Base-by-base conservation (phyloP, 441 rosid genomes). In the Kokia cookei region DNA sequence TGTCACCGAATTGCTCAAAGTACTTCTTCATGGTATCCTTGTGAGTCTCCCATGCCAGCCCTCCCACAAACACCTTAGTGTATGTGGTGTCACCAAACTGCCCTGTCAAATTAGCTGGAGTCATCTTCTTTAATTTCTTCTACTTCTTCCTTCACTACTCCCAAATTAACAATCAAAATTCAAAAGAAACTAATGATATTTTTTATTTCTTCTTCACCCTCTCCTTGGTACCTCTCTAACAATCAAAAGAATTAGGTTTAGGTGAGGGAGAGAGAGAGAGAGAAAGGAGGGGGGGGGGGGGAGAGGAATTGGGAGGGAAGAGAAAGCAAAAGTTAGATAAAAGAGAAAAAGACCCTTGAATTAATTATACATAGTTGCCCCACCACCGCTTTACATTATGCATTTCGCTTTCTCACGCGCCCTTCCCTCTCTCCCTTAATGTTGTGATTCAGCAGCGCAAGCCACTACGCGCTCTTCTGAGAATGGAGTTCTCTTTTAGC, bases 81-180 rank as follows among this genome's bases (percentile, higher is more conserved):
- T 85, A 86, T 19, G 97, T 93, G 1, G 98, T 93, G 79, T 93
- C 98, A 54, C 91, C 91, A 48, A 87, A 89, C 82, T 87, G 91
- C 12, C 85, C 86, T n/a, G 78, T 77, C 82, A 85, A 74, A 74
- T 77, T 83, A 32, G 81, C 82, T 67, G 89, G 88, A 78, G 81
- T 85, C 91, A 87, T 82, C 73, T 67, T 71, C 14, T 15, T 10
- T 53, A 19, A 45, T 22, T 22, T 9, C 22, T 62, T 29, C 65
- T 58, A 63, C 27, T 59, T 37, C 24, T 45, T 51, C 27, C 4
- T 19, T 1, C 37, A 61, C n/a, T 17, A 32, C 48, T 19, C 17
- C 1, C 2, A 59, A 59, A 59, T 12, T 27, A 59, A 26, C 17
- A 27, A 59, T 59, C 63, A 27, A 7, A 59, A 59, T 59, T 27